phyloP scores from a whole-genome alignment of 352 stramenopile species.

The Phytophthora podocarpi region DNA sequence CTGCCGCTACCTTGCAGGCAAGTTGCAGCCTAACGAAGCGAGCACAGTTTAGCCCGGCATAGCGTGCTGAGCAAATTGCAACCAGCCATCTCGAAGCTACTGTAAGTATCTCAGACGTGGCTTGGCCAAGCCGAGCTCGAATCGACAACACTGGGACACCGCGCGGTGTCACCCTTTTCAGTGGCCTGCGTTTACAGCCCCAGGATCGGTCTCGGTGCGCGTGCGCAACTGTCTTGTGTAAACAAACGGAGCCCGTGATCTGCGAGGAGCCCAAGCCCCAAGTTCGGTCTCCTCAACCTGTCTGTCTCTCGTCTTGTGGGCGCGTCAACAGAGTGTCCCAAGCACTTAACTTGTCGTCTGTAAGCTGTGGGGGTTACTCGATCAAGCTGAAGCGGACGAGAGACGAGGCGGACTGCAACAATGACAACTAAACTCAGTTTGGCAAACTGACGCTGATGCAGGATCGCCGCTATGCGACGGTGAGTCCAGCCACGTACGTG shows the following conservation, averaged over 20 bases:
- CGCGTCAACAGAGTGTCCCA: conserved; percentile 24
- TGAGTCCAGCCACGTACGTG: conserved; percentile 18
- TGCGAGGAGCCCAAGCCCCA: no score
- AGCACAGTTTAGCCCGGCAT: no score
- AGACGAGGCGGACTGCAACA: background rate
- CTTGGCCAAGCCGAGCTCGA: background rate
- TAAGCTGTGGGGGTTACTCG: conserved; percentile 16
- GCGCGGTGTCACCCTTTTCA: background rate
- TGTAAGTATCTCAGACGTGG: no score
- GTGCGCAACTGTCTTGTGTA: conserved; percentile 5
- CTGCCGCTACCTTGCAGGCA: no score
- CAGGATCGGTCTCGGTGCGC: conserved; percentile 1
- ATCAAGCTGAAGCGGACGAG: conserved; percentile 18
- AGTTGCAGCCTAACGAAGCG: no score
- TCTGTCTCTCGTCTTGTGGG: conserved; percentile 8
- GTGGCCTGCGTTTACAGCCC: conserved; percentile 1
- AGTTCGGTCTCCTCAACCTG: background rate
- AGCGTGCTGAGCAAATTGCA: no score
- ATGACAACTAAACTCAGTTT: background rate
- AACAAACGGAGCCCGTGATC: conserved; percentile 20
- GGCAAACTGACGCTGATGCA: no score
- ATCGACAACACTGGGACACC: conserved; percentile 1
- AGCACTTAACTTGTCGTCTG: conserved; percentile 9
- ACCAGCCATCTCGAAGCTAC: background rate
- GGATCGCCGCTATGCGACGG: conserved; percentile 25